Percentiles rank a stretch among this genome's conserved stretches.
Conservation (phyloP, 2,329 filamentous ascomycete genomes). For the Microsporum canis region DNA sequence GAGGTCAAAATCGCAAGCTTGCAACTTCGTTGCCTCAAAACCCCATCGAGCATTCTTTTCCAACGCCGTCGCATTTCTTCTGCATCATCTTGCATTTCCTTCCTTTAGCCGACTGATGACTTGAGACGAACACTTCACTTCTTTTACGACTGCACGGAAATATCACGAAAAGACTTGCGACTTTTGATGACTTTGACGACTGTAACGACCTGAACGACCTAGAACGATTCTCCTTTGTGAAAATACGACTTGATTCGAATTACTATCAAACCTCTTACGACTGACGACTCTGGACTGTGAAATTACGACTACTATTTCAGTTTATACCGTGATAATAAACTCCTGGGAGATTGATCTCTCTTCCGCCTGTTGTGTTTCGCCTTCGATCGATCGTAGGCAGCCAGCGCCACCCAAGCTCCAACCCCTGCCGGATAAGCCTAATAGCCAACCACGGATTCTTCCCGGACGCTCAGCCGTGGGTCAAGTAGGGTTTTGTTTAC, state of each 20-base stretch:
- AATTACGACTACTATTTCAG: neutral
- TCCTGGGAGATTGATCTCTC: neutral
- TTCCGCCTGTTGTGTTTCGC: neutral
- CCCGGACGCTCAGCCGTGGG: constrained; percentile 5
- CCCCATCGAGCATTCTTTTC: neutral
- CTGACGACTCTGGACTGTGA: neutral
- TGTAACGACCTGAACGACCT: neutral
- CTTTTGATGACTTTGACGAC: neutral
- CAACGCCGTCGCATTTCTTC: neutral
- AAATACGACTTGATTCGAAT: neutral
- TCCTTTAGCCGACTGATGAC: neutral
- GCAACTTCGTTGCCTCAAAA: neutral
- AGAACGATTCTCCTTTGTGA: neutral
- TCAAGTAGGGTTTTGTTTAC: neutral
- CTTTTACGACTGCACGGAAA: neutral
- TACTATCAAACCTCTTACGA: neutral
- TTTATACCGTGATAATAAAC: neutral
- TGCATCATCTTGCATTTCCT: neutral
- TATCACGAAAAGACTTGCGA: neutral
- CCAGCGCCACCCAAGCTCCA: neutral
- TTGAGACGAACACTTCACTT: neutral
- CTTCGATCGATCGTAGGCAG: neutral
- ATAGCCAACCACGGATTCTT: constrained; percentile 1
- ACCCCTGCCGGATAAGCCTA: neutral
- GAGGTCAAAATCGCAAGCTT: neutral